A percentile compares a stretch with the other conserved stretches of the same genome.
Conservation (phyloP, 139 green algal species). For the Chlamydomonas eustigma region DNA sequence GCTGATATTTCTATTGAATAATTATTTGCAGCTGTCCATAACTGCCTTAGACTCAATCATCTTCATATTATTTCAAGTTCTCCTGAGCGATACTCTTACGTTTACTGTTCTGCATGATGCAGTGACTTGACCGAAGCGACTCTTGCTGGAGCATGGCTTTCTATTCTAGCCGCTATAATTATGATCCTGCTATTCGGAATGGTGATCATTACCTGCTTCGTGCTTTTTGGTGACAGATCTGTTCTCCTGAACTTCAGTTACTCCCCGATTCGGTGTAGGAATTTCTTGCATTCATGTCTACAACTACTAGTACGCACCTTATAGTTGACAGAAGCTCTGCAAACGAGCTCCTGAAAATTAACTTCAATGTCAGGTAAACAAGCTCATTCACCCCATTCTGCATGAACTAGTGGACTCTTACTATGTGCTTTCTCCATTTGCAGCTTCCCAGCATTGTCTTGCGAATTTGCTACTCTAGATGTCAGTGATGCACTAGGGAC, state of each 20-base stretch:
- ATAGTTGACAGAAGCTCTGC: constrained; percentile 86
- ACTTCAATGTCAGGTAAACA: constrained; percentile 91
- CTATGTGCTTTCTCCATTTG: constrained; percentile 6
- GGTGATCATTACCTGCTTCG: constrained; percentile 43
- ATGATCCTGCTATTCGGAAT: constrained; percentile 80
- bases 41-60: no score
- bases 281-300: constrained; percentile 66
- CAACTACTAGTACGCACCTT: constrained; percentile 64
- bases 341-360: constrained; percentile 90
- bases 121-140: constrained; percentile 94
- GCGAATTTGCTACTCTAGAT: constrained; percentile 95
- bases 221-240: neutral
- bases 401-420: no score
- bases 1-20: no score
- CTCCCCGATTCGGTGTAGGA: constrained; percentile 71
- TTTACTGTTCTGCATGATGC: constrained; percentile 6
- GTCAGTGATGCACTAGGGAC: constrained; percentile 89
- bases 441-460: constrained; percentile 86
- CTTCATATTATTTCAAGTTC: no score
- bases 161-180: constrained; percentile 71
- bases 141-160: constrained; percentile 83
- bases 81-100: neutral
- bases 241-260: neutral
- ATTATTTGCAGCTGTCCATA: no score
- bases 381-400: no score